Evolutionary conservation across 2,329 filamentous ascomycete genomes (phyloP), one percentile per base, ranked within the genome.

Genomic region (Pseudocercospora musae): DNA sequence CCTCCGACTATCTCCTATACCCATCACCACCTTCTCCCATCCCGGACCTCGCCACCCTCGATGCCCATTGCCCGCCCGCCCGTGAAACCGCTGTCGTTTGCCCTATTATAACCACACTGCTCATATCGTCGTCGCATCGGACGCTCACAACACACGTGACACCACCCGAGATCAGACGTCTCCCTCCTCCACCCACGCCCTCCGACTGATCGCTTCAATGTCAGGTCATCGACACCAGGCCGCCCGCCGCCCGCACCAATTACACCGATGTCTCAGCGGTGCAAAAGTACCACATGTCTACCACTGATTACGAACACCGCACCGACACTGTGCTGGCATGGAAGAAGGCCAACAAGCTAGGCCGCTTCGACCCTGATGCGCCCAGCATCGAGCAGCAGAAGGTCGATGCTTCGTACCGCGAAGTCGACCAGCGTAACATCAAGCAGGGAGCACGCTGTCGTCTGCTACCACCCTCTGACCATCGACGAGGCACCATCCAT

Each of bases 261-360:
- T 92, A 90, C 78, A 89, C 85, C 68, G 93, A 96, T 78, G 84
- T 90, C 49, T 89, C 89, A 48, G 84, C 86, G 9, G 92, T 97
- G 4, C 87, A 92, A 60, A 97, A 97, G 80, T 98, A 95, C 76
- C 86, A 89, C 66, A 89, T 99, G 84, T 91, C 92, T n/a, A 82
- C 85, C 57, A 84, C 88, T 55, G 89, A 93, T 73, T 99, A 99
- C 78, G 92, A 92, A 75, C 86, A 87, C 72, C 92, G 93, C 73
- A 82, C 87, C 48, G 91, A 97, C 78, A 94, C 90, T 3, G 95
- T 99, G 13, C 85, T 97, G 23, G 91, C 93, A 5, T 98, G 92
- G 92, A 99, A 99, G 79, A 94, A 91, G 79, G 81, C 87, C n/a
- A 88, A 96, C 77, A 93, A 96, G 75, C 85, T 98, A n/a, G 95